Evolutionary conservation across 1,284 basidiomycete species (phyloP).

Genomic region (Blastosporella zonata): DNA sequence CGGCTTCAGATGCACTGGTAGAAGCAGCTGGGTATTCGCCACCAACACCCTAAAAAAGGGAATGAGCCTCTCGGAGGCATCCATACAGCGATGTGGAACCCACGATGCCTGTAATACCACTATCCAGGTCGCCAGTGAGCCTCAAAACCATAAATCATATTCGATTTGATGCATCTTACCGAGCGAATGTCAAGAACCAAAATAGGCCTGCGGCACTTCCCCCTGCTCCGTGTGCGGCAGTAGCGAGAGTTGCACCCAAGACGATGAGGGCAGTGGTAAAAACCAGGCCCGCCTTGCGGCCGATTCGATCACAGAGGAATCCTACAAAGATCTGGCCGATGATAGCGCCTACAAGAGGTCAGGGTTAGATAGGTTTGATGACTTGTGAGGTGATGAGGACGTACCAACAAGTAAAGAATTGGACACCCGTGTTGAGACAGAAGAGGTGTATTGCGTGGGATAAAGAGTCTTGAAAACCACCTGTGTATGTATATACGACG

Average conservation of each 20-base stretch:
- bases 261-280: slow-evolving; percentile 70
- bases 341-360: slow-evolving; percentile 46
- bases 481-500: slow-evolving; percentile 28
- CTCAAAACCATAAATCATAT: neutral
- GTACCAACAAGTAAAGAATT: slow-evolving; percentile 73
- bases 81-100: slow-evolving; percentile 21
- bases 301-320: slow-evolving; percentile 67
- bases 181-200: slow-evolving; percentile 75
- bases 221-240: slow-evolving; percentile 65
- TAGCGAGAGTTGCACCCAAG: slow-evolving; percentile 67
- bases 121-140: slow-evolving; percentile 9
- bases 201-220: slow-evolving; percentile 62
- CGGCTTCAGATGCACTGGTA: slow-evolving; percentile 53
- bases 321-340: slow-evolving; percentile 70
- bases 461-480: slow-evolving; percentile 64
- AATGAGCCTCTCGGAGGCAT: neutral
- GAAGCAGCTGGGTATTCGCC: slow-evolving; percentile 75
- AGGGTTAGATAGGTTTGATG: slow-evolving; percentile 11
- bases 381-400: no score
- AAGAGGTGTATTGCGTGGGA: slow-evolving; percentile 54
- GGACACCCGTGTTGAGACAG: slow-evolving; percentile 67
- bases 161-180: slow-evolving; percentile 28
- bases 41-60: slow-evolving; percentile 53
- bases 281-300: slow-evolving; percentile 71
- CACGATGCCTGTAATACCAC: slow-evolving; percentile 68